Conservation (phyloP, 2,329 filamentous ascomycete genomes). For the Diaporthe sp. region DNA sequence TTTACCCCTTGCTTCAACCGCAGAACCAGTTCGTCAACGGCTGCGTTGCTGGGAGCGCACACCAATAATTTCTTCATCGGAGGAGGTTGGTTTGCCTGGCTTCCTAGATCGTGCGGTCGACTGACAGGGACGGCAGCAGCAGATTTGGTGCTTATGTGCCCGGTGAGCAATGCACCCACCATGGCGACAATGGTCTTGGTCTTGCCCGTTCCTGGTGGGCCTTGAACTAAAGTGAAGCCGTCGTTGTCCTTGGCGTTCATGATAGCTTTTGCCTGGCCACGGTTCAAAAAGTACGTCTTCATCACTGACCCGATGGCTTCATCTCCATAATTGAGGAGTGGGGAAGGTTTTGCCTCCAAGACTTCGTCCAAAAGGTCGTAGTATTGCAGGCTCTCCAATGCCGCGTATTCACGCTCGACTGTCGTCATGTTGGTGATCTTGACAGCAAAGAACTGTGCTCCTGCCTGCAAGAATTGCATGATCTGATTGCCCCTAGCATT, state of each 20-base stretch:
- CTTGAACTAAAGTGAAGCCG: conserved; percentile 96
- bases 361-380: conserved; percentile 97
- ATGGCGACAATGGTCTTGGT: conserved; percentile 98
- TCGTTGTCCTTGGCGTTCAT: conserved; percentile 95
- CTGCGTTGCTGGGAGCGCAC: conserved; percentile 98
- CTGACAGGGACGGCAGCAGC: conserved; percentile 62
- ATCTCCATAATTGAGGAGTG: conserved; percentile 84
- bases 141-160: conserved; percentile 59
- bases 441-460: conserved; percentile 78
- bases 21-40: conserved; percentile 95
- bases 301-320: conserved; percentile 78
- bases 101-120: conserved; percentile 55
- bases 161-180: conserved; percentile 86
- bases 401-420: conserved; percentile 94
- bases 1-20: conserved; percentile 90
- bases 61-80: conserved; percentile 88
- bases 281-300: conserved; percentile 86
- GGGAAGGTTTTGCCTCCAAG: conserved; percentile 86
- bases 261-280: conserved; percentile 91
- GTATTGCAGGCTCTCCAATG: conserved; percentile 90
- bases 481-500: conserved; percentile 77
- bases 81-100: conserved; percentile 47
- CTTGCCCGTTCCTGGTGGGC: conserved; percentile 95
- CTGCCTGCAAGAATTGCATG: conserved; percentile 74
- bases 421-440: conserved; percentile 95